Evolutionary conservation across 257 asterid species (phyloP), one percentile per base, ranked within the genome.

Genomic region (Osmanthus fragrans): DNA sequence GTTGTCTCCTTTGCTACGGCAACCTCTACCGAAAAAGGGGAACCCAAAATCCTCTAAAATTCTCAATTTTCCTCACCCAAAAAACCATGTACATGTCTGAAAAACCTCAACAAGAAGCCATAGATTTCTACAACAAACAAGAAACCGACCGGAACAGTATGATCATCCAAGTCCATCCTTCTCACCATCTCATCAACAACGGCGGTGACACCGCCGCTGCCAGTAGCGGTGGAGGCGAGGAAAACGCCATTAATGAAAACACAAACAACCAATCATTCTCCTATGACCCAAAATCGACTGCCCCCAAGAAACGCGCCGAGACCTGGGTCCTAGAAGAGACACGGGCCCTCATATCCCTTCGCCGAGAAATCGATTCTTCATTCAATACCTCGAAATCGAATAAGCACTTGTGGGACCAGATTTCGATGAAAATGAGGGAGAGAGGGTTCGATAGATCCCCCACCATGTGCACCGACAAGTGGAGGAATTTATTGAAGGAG

Each of bases 271-370:
- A 89, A 0, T 19, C 83, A 47, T 76, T 82, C 25, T 80, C 86
- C 21, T 76, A 63, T 63, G 69, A 63, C 69, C 16, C 34, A 4
- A 63, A 63, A 63, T 27, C 36, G 18, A 63, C 88, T 1, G 91
- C 85, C 60, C 85, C 97, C 3, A 94, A 94, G 87, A 94, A 92
- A 66, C 83, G 98, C 73, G 97, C 96, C 13, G 99, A 92, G 83
- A 91, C 97, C 16, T 94, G 98, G 98, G 91, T 82, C 29, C 97
- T 85, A 54, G 97, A 92, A 19, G 98, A 94, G 74, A 94, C 97
- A 4, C 84, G 94, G 40, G 76, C 84, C 13, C 90, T 94, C 23
- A 91, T 94, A 12, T 79, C 85, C 8, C 88, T 90, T 76, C 90
- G 98, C 21, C 87, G 90, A 68, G 97, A 94, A 66, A 88, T 84